Base-by-base conservation (phyloP, 2,329 filamentous ascomycete species). In the Arachnomyces sp. region DNA sequence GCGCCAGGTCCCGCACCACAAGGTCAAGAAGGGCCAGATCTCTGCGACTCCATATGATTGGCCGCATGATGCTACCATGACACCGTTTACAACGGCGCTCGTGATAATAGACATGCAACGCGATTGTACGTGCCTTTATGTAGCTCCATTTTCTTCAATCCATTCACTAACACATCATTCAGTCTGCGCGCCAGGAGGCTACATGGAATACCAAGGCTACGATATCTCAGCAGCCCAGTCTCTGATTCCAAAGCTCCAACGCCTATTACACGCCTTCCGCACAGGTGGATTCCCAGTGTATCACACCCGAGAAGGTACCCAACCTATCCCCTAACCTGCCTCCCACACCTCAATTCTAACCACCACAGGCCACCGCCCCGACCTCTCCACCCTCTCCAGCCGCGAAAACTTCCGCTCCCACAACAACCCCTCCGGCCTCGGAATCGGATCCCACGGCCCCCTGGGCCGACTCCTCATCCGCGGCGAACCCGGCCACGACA, bases 401-500 rank as follows among this genome's bases (percentile, higher is more conserved):
- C 62, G 76, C n/a, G 76, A 80, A 51, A 55, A 54, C 2, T 70
- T 67, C 36, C 68, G 76, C 3, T 75, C 71, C 31, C 61, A 61
- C 9, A 72, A 77, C 42, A 76, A 76, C 46, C 48, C 63, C 3
- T 64, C 65, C 1, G 64, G 66, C 6, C 49, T 73, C n/a, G 70
- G 71, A 0, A 77, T 79, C 34, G 70, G 67, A 3, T 66, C 68
- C 8, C 56, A 45, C 11, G 76, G 76, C 0, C 75, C 75, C 1
- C 55, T 79, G 33, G 76, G 77, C 1, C 69, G 71, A n/a, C 64
- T 79, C 2, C 58, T 81, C 3, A 62, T 80, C 16, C 70, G 76
- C 14, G 76, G 77, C 1, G 72, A 79, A 49, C 50, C 60, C 15
- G 77, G 77, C 1, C 75, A 79, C 50, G 74, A 73, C 34, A 76